Evolutionary conservation across 495 filamentous ascomycete genomes (phyloP).

Genomic region (Penicillium goetzii): DNA sequence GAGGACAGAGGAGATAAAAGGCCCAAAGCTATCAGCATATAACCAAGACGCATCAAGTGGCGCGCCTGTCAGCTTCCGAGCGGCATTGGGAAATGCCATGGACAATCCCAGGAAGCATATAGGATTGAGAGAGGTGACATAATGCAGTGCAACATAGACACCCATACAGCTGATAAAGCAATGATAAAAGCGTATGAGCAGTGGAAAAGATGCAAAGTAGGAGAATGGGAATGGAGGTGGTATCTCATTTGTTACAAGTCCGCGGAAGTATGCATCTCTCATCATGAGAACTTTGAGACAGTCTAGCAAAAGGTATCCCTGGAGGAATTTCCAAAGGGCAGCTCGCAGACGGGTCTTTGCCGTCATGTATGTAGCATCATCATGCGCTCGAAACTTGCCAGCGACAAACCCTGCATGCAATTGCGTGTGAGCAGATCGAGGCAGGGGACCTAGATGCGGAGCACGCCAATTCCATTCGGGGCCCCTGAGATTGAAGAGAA

Average conservation of each 20-base stretch:
- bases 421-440: constrained; percentile 49
- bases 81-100: constrained; percentile 44
- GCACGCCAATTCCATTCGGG: constrained; percentile 80
- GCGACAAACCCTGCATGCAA: constrained; percentile 31
- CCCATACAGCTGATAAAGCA: constrained; percentile 51
- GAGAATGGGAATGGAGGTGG: constrained; percentile 49
- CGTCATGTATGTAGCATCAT: constrained; percentile 17
- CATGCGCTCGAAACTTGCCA: constrained; percentile 9
- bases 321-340: constrained; percentile 51
- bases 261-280: constrained; percentile 75
- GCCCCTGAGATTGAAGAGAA: constrained; percentile 70
- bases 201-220: constrained; percentile 42
- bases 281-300: constrained; percentile 66
- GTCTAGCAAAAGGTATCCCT: constrained; percentile 68
- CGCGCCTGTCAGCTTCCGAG: constrained; percentile 42
- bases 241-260: constrained; percentile 37
- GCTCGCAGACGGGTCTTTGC: constrained; percentile 52
- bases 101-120: constrained; percentile 61
- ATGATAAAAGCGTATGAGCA: constrained; percentile 52
- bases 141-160: constrained; percentile 57
- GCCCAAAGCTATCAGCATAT: constrained; percentile 67
- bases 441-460: constrained; percentile 61
- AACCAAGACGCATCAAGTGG: constrained; percentile 63
- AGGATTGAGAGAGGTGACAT: constrained; percentile 58
- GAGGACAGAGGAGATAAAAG: constrained; percentile 54